A percentile compares a stretch with the other conserved stretches of the same genome.
These are phyloP conservation scores for Aspergillus sp. DNA, from an alignment of 2,329 filamentous ascomycete species.

Conservation along the genomic window DNA sequence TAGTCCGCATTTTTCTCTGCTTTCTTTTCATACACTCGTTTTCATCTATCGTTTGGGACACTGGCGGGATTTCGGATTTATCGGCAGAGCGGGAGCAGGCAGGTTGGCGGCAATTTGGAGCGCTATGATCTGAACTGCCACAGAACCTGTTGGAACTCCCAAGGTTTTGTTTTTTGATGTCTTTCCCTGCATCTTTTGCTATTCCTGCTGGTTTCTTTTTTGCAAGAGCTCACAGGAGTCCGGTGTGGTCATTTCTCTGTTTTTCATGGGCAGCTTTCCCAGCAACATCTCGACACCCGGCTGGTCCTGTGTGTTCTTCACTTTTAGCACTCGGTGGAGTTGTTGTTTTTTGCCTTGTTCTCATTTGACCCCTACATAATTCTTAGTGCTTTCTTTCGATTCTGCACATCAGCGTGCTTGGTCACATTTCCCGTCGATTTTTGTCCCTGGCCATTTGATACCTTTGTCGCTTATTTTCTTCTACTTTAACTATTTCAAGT, in stretches of 20 bases:
- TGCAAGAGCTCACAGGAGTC: slow-evolving; percentile 43
- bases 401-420: slow-evolving; percentile 35
- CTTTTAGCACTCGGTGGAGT: slow-evolving; percentile 39
- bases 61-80: slow-evolving; percentile 31
- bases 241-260: slow-evolving; percentile 42
- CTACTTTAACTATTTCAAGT: slow-evolving; percentile 10
- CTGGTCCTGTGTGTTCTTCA: slow-evolving; percentile 46
- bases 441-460: slow-evolving; percentile 25
- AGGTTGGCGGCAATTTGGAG: slow-evolving; percentile 33
- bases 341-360: slow-evolving; percentile 21
- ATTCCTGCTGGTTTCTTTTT: slow-evolving; percentile 21
- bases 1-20: slow-evolving; percentile 18
- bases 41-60: slow-evolving; percentile 39
- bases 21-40: slow-evolving; percentile 32
- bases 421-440: slow-evolving; percentile 25
- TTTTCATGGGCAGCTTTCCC: slow-evolving; percentile 33
- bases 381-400: slow-evolving; percentile 24
- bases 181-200: slow-evolving; percentile 31
- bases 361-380: slow-evolving; percentile 19
- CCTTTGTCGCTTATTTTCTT: slow-evolving; percentile 26
- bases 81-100: slow-evolving; percentile 36
- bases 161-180: slow-evolving; percentile 26
- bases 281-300: slow-evolving; percentile 42
- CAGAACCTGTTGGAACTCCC: slow-evolving; percentile 31
- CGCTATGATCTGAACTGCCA: slow-evolving; percentile 28